Evolutionary conservation across 116 monocot genomes (phyloP), one percentile per base, ranked within the genome.

Genomic region (Thalassia testudinum): DNA sequence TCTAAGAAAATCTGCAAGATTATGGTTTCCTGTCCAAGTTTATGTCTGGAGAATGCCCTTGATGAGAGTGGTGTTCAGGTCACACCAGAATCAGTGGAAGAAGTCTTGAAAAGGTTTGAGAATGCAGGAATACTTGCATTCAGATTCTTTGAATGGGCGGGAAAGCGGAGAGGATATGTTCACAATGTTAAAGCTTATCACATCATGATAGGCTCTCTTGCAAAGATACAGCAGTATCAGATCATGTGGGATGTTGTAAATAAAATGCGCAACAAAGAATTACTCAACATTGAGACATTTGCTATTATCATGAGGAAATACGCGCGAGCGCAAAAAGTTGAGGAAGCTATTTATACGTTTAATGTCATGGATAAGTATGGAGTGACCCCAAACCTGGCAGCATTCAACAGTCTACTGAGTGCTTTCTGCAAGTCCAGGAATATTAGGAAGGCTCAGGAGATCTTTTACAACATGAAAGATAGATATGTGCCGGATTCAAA

Each of bases 371-470:
- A 82, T 3, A 89, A 90, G 69, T 82, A 34, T 28, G 90, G 86
- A 0, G 63, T 99, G 43, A 12, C 43, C 8, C 80, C 74, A 7
- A 85, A 90, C 26, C 47, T 77, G 44, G 77, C 80, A 0, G 81
- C 86, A 0, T 83, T 90, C 58, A 86, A 90, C 57, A 63, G 86
- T 43, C 54, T 99, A 18, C 74, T 99, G 10, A 62, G 82, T 16
- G 99, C 86, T 0, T 40, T 99, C 17, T 90, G 85, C 73, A 99
- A 99, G 65, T 76, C 99, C 10, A 90, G 78, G 78, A 89, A 99
- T 54, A 75, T 85, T 25, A 67, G 99, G 62, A 86, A 82, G 42
- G 99, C 99, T 13, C 90, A 99, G 43, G 75, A 90, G 65, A 42
- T 99, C 49, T 99, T 99, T 14, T 75, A 90, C 25, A 44, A 75